phyloP scores from a whole-genome alignment of 345 rosid genomes.

The Brassica cretica region DNA sequence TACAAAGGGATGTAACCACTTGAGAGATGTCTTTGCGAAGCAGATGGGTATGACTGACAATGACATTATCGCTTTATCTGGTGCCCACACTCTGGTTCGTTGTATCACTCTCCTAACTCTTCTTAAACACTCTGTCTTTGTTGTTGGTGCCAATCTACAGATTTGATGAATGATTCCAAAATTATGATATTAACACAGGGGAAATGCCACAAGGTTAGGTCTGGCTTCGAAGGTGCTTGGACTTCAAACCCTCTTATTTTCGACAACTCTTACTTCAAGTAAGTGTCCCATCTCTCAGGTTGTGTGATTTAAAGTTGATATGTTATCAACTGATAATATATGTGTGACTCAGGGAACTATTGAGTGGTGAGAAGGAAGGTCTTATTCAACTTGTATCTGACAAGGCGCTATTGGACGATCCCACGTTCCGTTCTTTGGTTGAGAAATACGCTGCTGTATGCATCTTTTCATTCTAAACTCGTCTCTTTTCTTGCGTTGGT shows the following conservation, averaged over 20 bases:
- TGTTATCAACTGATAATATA: background rate
- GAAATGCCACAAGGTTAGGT: constrained; percentile 90
- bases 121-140: background rate
- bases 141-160: background rate
- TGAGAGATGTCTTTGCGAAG: constrained; percentile 64
- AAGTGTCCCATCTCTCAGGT: constrained; percentile 19
- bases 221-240: constrained; percentile 98
- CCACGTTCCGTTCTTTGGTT: constrained; percentile 78
- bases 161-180: constrained; percentile 5
- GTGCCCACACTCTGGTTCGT: constrained; percentile 91
- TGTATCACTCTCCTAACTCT: background rate
- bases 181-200: constrained; percentile 54
- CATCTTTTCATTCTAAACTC: background rate
- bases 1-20: constrained; percentile 74
- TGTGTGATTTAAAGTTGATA: constrained; percentile 1
- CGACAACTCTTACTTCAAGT: constrained; percentile 93
- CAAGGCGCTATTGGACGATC: constrained; percentile 77
- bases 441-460: constrained; percentile 88
- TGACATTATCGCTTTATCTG: constrained; percentile 92
- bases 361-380: constrained; percentile 82
- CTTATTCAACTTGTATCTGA: constrained; percentile 80
- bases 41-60: constrained; percentile 90
- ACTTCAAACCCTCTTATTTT: constrained; percentile 82
- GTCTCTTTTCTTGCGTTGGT: background rate
- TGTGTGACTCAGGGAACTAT: constrained; percentile 58